Evolutionary conservation across 768 basidiomycete genomes (phyloP).

Genomic region (Hygrophorus pudorinus): DNA sequence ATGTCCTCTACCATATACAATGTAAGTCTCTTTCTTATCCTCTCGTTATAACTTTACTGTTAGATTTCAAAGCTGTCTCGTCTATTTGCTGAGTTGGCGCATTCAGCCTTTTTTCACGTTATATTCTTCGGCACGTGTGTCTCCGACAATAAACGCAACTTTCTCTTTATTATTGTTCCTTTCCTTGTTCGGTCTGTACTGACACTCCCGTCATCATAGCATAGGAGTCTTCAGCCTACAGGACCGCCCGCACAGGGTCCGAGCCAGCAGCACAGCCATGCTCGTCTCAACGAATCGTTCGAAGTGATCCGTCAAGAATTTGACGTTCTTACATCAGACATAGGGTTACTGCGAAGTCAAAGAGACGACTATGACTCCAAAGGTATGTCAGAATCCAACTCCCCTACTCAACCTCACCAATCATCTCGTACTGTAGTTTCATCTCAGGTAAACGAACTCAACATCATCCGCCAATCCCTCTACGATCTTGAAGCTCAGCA

Average conservation of each 20-base stretch:
- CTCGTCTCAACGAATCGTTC: conserved; percentile 67
- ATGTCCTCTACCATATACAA: conserved; percentile 22
- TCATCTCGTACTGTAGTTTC: conserved; percentile 37
- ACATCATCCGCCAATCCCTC: conserved; percentile 78
- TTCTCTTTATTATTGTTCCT: not conserved
- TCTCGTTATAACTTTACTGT: not conserved
- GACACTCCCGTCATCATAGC: conserved; percentile 20
- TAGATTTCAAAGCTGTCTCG: no score
- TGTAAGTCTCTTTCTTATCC: conserved; percentile 12
- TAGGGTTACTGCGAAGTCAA: conserved; percentile 58
- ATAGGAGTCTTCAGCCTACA: conserved; percentile 46
- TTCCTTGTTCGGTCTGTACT: not conserved
- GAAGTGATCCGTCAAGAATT: conserved; percentile 81
- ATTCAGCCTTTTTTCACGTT: not conserved
- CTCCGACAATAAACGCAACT: not conserved
- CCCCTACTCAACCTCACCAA: conserved; percentile 1
- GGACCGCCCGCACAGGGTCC: conserved; percentile 33
- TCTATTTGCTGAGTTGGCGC: not conserved
- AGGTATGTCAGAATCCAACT: conserved; percentile 38
- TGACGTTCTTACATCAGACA: conserved; percentile 61
- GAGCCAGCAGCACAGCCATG: conserved; percentile 24
- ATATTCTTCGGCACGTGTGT: not conserved
- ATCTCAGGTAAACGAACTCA: conserved; percentile 82
- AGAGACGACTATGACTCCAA: conserved; percentile 87
- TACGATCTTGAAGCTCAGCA: conserved; percentile 91